phyloP scores from a whole-genome alignment of 176 grass and related monocot genomes.

The Puya raimondii region DNA sequence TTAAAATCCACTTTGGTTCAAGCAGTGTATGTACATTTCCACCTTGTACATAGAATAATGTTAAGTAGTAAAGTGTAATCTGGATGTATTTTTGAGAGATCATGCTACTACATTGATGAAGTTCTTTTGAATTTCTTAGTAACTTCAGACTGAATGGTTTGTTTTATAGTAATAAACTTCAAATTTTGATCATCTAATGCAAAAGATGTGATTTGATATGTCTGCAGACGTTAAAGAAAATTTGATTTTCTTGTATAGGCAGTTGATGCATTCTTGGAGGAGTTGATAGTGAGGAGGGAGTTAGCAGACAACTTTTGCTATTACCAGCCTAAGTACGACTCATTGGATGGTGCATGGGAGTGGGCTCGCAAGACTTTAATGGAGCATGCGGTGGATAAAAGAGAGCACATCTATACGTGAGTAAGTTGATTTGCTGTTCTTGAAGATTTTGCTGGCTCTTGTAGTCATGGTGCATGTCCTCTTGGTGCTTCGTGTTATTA shows the following conservation, averaged over 20 bases:
- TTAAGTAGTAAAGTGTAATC: too few relatives aligned
- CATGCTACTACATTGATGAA: too few relatives aligned
- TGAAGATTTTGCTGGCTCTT: neutral
- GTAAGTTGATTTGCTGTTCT: constrained; percentile 10
- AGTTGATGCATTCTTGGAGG: constrained; percentile 87
- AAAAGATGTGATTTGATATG: neutral
- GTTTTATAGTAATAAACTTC: too few relatives aligned
- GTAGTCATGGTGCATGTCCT: neutral
- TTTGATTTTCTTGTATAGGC: constrained; percentile 26
- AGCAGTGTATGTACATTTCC: too few relatives aligned
- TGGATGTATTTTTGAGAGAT: too few relatives aligned
- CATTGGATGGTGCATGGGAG: constrained; percentile 69
- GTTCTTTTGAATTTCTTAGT: too few relatives aligned
- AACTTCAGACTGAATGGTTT: too few relatives aligned
- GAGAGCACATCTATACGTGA: constrained; percentile 78
- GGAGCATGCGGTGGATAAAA: constrained; percentile 68
- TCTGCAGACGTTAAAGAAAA: too few relatives aligned
- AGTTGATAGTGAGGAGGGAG: constrained; percentile 86
- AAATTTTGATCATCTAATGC: constrained; percentile 14
- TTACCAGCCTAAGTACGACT: constrained; percentile 86
- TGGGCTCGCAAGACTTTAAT: constrained; percentile 83
- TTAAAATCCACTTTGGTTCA: too few relatives aligned
- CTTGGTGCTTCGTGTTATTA: neutral
- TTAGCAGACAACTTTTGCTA: constrained; percentile 94
- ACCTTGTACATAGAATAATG: too few relatives aligned